A percentile compares a stretch with the other conserved stretches of the same genome.
Conservation (phyloP, 805 yeast species). For the Saitoella complicata region DNA sequence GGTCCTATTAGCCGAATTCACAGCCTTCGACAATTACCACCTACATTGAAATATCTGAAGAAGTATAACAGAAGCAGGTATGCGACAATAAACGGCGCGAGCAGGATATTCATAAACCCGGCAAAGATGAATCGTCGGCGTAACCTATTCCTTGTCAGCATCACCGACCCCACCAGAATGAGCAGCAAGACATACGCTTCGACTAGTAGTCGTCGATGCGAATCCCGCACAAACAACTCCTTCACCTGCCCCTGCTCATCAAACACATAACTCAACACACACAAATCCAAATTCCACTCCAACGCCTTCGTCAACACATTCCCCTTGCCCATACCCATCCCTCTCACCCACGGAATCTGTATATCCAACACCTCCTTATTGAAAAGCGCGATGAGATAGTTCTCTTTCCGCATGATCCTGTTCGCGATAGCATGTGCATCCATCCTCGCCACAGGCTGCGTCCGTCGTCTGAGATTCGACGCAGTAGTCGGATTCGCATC, state of each 20-base stretch:
- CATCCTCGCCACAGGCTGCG: slow-evolving; percentile 49
- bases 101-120: slow-evolving; percentile 63
- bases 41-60: slow-evolving; percentile 63
- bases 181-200: slow-evolving; percentile 16
- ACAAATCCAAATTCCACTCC: slow-evolving; percentile 86
- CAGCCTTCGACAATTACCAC: background rate
- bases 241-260: slow-evolving; percentile 71
- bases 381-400: slow-evolving; percentile 77
- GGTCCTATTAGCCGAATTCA: background rate
- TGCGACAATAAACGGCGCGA: slow-evolving; percentile 73
- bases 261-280: slow-evolving; percentile 75
- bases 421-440: slow-evolving; percentile 93
- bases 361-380: slow-evolving; percentile 62
- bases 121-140: slow-evolving; percentile 71
- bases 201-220: slow-evolving; percentile 48
- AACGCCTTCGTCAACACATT: slow-evolving; percentile 59
- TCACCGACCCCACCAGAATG: background rate
- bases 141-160: slow-evolving; percentile 29
- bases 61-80: slow-evolving; percentile 75
- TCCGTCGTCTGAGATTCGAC: slow-evolving; percentile 10
- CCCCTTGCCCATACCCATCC: slow-evolving; percentile 21
- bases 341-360: slow-evolving; percentile 35
- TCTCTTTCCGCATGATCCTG: slow-evolving; percentile 87
- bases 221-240: slow-evolving; percentile 50
- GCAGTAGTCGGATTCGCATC: slow-evolving; percentile 66